phyloP scores from a whole-genome alignment of 2,329 filamentous ascomycete genomes.

The Fusarium sp. region DNA sequence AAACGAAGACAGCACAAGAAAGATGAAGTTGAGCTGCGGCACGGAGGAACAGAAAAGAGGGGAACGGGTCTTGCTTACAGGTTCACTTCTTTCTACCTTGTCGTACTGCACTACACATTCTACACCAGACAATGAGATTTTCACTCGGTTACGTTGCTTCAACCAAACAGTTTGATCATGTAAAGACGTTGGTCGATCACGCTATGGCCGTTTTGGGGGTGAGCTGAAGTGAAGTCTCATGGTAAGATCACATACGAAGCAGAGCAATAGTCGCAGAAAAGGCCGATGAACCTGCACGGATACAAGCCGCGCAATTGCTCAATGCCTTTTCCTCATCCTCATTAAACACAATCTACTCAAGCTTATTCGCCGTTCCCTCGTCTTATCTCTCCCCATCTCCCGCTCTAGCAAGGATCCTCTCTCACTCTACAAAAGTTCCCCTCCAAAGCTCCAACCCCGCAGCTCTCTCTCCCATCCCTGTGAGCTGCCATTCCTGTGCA shows the following conservation, averaged over 20 bases:
- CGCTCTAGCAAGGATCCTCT: constrained; percentile 27
- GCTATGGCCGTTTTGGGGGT: constrained; percentile 28
- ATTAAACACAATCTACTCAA: background rate
- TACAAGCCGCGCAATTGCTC: background rate
- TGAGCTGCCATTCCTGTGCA: constrained; percentile 22
- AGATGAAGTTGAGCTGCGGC: constrained; percentile 25
- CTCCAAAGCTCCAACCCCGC: constrained; percentile 22
- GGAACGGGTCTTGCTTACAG: constrained; percentile 25
- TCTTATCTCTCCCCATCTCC: constrained; percentile 18
- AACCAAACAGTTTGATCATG: constrained; percentile 18
- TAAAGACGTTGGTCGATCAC: constrained; percentile 26
- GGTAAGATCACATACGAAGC: constrained; percentile 14
- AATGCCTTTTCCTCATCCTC: background rate
- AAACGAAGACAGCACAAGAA: background rate
- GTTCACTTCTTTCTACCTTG: background rate
- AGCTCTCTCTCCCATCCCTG: constrained; percentile 14
- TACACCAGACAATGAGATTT: constrained; percentile 5
- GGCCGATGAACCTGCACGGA: background rate
- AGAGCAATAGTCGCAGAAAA: constrained; percentile 28
- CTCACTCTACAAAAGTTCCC: constrained; percentile 40
- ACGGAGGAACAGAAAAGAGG: constrained; percentile 24
- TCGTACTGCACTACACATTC: constrained; percentile 1
- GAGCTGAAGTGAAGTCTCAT: constrained; percentile 2
- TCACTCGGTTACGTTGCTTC: constrained; percentile 27
- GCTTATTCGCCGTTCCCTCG: constrained; percentile 1